A percentile compares a stretch with the other conserved stretches of the same genome.
Evolutionary conservation across 2,329 filamentous ascomycete species (phyloP).

Genomic region (Exserohilum turcica): DNA sequence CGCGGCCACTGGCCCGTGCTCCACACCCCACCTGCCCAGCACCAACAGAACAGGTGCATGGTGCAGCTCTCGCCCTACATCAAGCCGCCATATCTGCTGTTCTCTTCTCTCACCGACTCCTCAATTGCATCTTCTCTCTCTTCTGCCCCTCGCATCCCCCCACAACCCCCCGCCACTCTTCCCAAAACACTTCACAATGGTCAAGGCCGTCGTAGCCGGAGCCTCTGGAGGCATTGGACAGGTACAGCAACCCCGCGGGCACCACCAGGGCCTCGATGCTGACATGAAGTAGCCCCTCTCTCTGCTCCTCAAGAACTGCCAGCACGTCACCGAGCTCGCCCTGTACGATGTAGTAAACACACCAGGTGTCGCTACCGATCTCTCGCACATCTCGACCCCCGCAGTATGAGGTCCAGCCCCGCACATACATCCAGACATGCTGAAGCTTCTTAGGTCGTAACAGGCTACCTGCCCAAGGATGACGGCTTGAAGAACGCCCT

Average conservation of each 20-base stretch:
- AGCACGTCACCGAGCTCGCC: conserved; percentile 86
- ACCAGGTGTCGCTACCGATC: conserved; percentile 91
- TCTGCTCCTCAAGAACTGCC: conserved; percentile 89
- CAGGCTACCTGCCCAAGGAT: conserved; percentile 84
- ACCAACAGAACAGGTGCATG: conserved; percentile 37
- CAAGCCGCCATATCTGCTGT: conserved; percentile 23
- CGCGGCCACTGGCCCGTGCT: conserved; percentile 37
- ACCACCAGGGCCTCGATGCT: conserved; percentile 13
- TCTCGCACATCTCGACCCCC: conserved; percentile 93
- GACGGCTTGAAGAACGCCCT: conserved; percentile 84
- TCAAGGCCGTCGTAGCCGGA: conserved; percentile 73
- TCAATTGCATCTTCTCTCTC: conserved; percentile 20
- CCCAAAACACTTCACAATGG: conserved; percentile 34
- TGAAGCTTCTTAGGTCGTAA: conserved; percentile 65
- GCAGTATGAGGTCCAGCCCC: conserved; percentile 62
- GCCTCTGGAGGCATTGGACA: conserved; percentile 98
- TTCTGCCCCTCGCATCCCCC: not conserved
- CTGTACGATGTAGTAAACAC: conserved; percentile 99
- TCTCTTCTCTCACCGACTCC: conserved; percentile 21
- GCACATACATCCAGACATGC: conserved; percentile 13
- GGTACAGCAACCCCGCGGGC: conserved; percentile 57
- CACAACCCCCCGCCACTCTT: conserved; percentile 21
- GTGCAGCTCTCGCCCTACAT: conserved; percentile 33
- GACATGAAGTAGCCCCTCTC: conserved; percentile 75
- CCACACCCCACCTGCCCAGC: conserved; percentile 27